Conservation (phyloP, 1,139 yeast genomes). For the Yamadazyma atlantica region DNA sequence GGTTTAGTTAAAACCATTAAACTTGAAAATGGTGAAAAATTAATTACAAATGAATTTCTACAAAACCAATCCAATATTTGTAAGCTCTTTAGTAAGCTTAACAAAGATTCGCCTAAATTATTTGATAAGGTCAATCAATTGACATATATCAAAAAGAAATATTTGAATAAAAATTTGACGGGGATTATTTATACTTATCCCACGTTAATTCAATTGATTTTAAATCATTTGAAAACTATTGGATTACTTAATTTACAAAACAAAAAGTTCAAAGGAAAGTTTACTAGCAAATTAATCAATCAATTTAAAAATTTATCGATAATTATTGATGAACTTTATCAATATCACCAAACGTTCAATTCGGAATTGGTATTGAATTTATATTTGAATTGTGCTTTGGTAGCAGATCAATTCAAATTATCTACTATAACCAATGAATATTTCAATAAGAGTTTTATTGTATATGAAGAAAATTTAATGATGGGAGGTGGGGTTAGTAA, state of each 20-base stretch:
- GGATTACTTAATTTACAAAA: conserved; percentile 24
- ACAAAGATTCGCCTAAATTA: conserved; percentile 39
- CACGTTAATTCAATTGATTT: conserved; percentile 60
- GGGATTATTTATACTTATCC: conserved; percentile 72
- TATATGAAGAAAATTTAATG: conserved; percentile 74
- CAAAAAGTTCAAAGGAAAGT: conserved; percentile 18
- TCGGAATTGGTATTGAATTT: conserved; percentile 51
- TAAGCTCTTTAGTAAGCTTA: conserved; percentile 63
- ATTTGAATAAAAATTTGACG: conserved; percentile 52
- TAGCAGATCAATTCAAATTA: conserved; percentile 72
- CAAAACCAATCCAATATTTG: conserved; percentile 69
- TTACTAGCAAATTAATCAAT: conserved; percentile 34
- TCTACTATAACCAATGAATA: conserved; percentile 74
- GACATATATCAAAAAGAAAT: conserved; percentile 53
- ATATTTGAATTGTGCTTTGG: conserved; percentile 56
- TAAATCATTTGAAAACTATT: conserved; percentile 59
- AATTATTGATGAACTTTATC: conserved; percentile 66
- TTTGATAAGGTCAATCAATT: conserved; percentile 56
- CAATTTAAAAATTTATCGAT: conserved; percentile 75
- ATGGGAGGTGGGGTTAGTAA: conserved; percentile 13
- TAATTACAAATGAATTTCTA: conserved; percentile 38
- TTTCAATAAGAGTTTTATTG: conserved; percentile 82
- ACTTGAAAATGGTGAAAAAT: conserved; percentile 30
- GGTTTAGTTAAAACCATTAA: conserved; percentile 37
- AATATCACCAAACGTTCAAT: conserved; percentile 43